Evolutionary conservation across 2,329 filamentous ascomycete species (phyloP).

Genomic region (Ramularia endophylla): DNA sequence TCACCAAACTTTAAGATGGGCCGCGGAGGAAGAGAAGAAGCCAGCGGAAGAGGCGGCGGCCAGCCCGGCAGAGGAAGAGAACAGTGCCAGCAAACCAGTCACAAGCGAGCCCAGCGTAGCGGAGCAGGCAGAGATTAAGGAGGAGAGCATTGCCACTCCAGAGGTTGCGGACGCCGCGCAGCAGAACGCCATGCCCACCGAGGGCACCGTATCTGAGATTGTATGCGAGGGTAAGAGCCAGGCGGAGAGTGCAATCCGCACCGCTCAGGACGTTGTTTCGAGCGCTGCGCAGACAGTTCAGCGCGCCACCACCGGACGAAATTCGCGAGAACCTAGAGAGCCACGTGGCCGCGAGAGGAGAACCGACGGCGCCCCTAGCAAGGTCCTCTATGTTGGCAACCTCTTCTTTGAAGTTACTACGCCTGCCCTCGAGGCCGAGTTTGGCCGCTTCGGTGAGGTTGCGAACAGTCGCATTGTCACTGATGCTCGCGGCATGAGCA

Average conservation of each 20-base stretch:
- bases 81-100: slow-evolving; percentile 32
- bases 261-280: slow-evolving; percentile 6
- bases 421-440: slow-evolving; percentile 54
- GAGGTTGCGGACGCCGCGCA: slow-evolving; percentile 23
- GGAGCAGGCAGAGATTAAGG: slow-evolving; percentile 25
- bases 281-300: slow-evolving; percentile 5
- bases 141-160: slow-evolving; percentile 19
- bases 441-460: slow-evolving; percentile 54
- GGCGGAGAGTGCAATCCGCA: slow-evolving; percentile 5
- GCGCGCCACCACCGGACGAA: neutral
- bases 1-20: slow-evolving; percentile 34
- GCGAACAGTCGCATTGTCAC: slow-evolving; percentile 50
- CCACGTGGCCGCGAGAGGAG: neutral
- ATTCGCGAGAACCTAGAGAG: too few relatives aligned
- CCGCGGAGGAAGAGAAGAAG: slow-evolving; percentile 35
- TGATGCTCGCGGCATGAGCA: slow-evolving; percentile 59
- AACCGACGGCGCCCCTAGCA: slow-evolving; percentile 29
- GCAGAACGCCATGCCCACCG: slow-evolving; percentile 8
- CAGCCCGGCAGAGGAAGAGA: slow-evolving; percentile 21
- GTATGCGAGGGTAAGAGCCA: slow-evolving; percentile 16
- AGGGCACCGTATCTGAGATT: slow-evolving; percentile 14
- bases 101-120: slow-evolving; percentile 26
- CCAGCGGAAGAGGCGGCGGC: slow-evolving; percentile 9
- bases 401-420: slow-evolving; percentile 63
- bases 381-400: slow-evolving; percentile 60